These are phyloP conservation scores for Diddensiella caesifluorescens DNA, from an alignment of 805 yeast genomes.

Conservation along the genomic window DNA sequence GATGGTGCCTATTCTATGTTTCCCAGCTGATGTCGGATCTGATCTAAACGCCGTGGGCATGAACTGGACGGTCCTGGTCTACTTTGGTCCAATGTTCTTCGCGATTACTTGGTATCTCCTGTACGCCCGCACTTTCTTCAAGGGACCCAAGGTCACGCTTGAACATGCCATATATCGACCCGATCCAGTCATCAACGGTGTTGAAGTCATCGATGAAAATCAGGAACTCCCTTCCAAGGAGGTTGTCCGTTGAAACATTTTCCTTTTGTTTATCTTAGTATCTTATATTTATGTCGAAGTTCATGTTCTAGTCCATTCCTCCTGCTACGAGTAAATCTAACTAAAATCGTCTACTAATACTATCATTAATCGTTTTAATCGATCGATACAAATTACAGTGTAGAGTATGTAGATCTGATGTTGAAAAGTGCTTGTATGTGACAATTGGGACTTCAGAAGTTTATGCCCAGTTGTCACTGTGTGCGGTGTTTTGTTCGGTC, in stretches of 20 bases:
- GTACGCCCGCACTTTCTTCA: conserved; percentile 55
- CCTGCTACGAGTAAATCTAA: no score
- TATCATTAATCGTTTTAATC: no score
- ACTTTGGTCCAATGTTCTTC: conserved; percentile 52
- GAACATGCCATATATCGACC: conserved; percentile 30
- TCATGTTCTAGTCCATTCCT: no score
- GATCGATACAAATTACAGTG: no score
- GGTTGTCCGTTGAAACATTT: no score
- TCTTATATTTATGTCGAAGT: no score
- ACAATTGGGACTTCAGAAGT: no score
- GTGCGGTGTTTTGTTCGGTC: neutral
- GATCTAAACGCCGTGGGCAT: conserved; percentile 37
- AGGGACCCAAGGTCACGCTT: conserved; percentile 54
- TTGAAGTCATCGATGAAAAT: conserved; percentile 2
- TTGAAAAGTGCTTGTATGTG: no score
- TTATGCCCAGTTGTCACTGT: no score
- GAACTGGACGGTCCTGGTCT: conserved; percentile 65
- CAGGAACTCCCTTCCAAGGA: conserved; percentile 33
- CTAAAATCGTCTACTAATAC: no score
- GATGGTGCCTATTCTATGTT: conserved; percentile 57
- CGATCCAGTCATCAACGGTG: conserved; percentile 8
- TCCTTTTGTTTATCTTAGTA: neutral
- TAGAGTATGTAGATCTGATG: no score
- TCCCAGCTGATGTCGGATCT: conserved; percentile 45
- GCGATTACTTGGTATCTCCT: conserved; percentile 46